Conservation (phyloP, 306 rosid genomes). For the Cucurbita ficifolia region DNA sequence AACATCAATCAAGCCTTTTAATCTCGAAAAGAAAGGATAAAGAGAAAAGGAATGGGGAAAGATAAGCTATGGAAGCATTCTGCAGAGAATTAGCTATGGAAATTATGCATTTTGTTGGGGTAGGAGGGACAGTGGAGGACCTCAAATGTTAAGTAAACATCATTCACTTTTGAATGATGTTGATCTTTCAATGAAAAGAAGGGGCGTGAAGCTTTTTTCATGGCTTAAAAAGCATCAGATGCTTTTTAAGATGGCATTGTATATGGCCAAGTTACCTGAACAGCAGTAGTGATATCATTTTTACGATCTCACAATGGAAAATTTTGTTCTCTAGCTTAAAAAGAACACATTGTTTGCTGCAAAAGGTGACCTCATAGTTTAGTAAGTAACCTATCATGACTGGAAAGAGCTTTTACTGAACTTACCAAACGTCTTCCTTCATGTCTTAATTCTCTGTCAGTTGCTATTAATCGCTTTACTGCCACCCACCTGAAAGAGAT, state of each 20-base stretch:
- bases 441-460: not conserved
- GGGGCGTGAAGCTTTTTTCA: constrained; percentile 4
- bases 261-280: not conserved
- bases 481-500: not conserved
- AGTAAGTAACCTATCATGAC: not conserved
- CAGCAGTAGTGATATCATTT: not conserved
- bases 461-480: not conserved
- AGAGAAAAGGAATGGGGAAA: not conserved
- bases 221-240: not conserved
- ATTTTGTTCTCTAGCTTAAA: not conserved
- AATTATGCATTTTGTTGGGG: not conserved
- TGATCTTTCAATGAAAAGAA: constrained; percentile 6
- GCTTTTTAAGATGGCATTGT: constrained; percentile 1
- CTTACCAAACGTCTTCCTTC: not conserved
- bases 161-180: constrained; percentile 7
- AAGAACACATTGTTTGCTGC: not conserved
- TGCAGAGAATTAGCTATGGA: not conserved
- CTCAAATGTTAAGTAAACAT: not conserved
- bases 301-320: not conserved
- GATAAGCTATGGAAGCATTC: not conserved
- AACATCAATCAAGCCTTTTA: too few relatives aligned
- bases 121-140: constrained; percentile 9
- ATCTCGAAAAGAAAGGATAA: not conserved
- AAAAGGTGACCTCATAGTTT: not conserved
- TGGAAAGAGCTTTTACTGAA: not conserved